phyloP scores from a whole-genome alignment of 2,329 filamentous ascomycete species.

The Fusarium avenaceum region DNA sequence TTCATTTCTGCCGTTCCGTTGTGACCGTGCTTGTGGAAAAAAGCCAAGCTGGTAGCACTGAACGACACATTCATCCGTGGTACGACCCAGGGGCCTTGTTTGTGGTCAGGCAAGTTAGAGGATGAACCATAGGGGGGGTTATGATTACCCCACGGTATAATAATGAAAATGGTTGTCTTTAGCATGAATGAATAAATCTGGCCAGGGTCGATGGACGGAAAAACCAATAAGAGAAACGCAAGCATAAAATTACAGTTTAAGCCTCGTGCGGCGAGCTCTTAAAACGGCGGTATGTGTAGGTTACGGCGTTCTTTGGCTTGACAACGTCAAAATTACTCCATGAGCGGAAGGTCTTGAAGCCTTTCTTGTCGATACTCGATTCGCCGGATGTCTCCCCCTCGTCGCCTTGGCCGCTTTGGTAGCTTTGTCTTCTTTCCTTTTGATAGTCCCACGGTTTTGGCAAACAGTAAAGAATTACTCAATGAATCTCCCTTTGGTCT shows the following conservation, averaged over 20 bases:
- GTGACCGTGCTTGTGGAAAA: slow-evolving; percentile 37
- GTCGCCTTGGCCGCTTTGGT: not conserved
- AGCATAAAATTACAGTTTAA: slow-evolving; percentile 7
- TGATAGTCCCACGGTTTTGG: not conserved
- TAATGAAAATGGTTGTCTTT: not conserved
- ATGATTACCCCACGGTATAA: slow-evolving; percentile 16
- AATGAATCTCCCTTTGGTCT: not conserved
- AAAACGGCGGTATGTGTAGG: slow-evolving; percentile 42
- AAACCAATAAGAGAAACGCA: not conserved
- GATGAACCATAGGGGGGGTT: slow-evolving; percentile 7
- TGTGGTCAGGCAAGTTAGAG: slow-evolving; percentile 19
- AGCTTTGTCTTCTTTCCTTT: not conserved
- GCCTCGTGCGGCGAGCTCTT: slow-evolving; percentile 37
- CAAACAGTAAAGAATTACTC: not conserved
- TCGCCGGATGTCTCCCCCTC: not conserved
- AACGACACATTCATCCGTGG: slow-evolving; percentile 42
- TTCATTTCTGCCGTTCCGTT: slow-evolving; percentile 45
- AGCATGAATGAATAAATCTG: slow-evolving; percentile 20
- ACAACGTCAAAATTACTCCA: slow-evolving; percentile 41
- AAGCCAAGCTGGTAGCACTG: slow-evolving; percentile 30
- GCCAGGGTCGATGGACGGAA: not conserved
- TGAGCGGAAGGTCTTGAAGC: slow-evolving; percentile 29
- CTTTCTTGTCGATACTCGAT: slow-evolving; percentile 4
- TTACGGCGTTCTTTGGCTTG: slow-evolving; percentile 19
- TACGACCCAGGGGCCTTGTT: slow-evolving; percentile 33